Evolutionary conservation across 371 early-diverging fungal species (phyloP).

Genomic region (Agmasoma carcini): DNA sequence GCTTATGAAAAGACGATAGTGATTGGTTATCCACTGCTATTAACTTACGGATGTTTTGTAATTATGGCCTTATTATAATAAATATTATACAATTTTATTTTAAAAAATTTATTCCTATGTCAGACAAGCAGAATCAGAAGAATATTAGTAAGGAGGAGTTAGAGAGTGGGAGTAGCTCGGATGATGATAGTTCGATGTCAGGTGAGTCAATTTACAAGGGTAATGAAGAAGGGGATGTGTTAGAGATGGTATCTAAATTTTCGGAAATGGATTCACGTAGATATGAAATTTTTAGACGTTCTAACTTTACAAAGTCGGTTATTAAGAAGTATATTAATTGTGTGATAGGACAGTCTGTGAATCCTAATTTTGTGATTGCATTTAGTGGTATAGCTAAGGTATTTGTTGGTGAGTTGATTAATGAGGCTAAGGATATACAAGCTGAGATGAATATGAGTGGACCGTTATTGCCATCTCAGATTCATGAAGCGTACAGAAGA

Average conservation of each 20-base stretch:
- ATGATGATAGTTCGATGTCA: too few relatives aligned
- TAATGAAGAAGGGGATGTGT: too few relatives aligned
- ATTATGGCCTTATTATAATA: conserved; percentile 46
- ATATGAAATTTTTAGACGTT: conserved; percentile 71
- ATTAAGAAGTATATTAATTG: conserved; percentile 61
- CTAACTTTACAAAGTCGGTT: conserved; percentile 65
- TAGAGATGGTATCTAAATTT: too few relatives aligned
- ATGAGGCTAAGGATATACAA: conserved; percentile 58
- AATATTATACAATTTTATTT: conserved; percentile 3
- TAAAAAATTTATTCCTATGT: background rate
- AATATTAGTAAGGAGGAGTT: too few relatives aligned
- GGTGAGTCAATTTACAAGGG: too few relatives aligned
- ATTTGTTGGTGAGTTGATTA: conserved; percentile 80
- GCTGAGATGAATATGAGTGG: conserved; percentile 46
- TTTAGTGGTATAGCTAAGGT: conserved; percentile 79
- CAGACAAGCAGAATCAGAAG: too few relatives aligned
- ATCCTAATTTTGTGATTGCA: conserved; percentile 69
- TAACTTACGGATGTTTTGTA: conserved; percentile 46
- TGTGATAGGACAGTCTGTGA: conserved; percentile 63
- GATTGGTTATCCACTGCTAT: conserved; percentile 50
- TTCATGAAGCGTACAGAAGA: conserved; percentile 71
- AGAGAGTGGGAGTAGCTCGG: too few relatives aligned
- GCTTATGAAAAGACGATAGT: conserved; percentile 35
- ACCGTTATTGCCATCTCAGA: conserved; percentile 62
- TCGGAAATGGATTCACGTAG: conserved; percentile 65